A percentile compares a stretch with the other conserved stretches of the same genome.
Evolutionary conservation across 164 flowering plant genomes (phyloP).

Genomic region (Piper betle): DNA sequence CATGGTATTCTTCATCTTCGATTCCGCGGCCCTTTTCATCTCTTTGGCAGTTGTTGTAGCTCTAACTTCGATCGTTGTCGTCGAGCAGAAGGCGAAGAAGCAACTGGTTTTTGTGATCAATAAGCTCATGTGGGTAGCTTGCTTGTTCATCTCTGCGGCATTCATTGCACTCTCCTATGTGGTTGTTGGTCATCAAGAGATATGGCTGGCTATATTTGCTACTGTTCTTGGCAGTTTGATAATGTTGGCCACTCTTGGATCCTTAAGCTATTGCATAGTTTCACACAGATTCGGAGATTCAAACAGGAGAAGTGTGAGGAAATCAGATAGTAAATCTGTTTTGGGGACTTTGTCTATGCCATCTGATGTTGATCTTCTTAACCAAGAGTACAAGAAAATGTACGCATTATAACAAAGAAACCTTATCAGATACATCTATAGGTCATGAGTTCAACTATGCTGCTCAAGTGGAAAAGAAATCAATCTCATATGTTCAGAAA

Average conservation of each 20-base stretch:
- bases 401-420: conserved; percentile 47
- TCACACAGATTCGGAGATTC: conserved; percentile 52
- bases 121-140: conserved; percentile 98
- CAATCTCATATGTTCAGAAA: background rate
- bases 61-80: conserved; percentile 86
- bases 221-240: conserved; percentile 62
- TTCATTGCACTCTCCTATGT: conserved; percentile 71
- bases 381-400: conserved; percentile 57
- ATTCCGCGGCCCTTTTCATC: conserved; percentile 73
- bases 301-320: conserved; percentile 46
- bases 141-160: conserved; percentile 71
- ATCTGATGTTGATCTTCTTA: conserved; percentile 59
- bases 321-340: conserved; percentile 36
- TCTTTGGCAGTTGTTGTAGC: conserved; percentile 95
- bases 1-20: conserved; percentile 58
- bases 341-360: conserved; percentile 42
- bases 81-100: conserved; percentile 73
- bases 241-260: conserved; percentile 75
- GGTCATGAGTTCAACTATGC: background rate
- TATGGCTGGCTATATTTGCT: conserved; percentile 64
- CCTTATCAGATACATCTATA: background rate
- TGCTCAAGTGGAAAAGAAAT: background rate
- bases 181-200: conserved; percentile 54
- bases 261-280: conserved; percentile 78
- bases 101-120: conserved; percentile 81